phyloP scores from a whole-genome alignment of 805 yeast genomes.

The Cyberlindnera amylophila region DNA sequence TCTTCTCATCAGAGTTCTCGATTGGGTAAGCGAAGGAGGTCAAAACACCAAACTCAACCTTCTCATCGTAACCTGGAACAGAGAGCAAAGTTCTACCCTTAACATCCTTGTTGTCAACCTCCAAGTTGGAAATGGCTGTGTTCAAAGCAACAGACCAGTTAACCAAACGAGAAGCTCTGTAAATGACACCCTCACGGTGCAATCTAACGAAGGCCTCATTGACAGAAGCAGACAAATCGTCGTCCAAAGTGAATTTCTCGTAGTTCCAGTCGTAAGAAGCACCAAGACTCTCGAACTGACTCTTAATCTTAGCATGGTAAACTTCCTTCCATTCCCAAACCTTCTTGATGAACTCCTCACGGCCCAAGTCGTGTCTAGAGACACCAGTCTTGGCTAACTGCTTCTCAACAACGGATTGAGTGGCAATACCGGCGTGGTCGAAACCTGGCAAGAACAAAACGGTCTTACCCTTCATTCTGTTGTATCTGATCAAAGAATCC shows the following conservation, averaged over 20 bases:
- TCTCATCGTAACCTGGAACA: slow-evolving; percentile 88
- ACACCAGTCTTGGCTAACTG: slow-evolving; percentile 76
- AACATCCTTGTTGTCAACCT: slow-evolving; percentile 89
- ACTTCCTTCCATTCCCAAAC: slow-evolving; percentile 99
- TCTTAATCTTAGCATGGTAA: slow-evolving; percentile 80
- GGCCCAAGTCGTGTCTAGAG: slow-evolving; percentile 93
- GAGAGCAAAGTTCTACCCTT: slow-evolving; percentile 75
- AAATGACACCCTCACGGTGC: slow-evolving; percentile 92
- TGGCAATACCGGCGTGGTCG: slow-evolving; percentile 99
- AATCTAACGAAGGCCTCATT: slow-evolving; percentile 85
- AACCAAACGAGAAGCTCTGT: slow-evolving; percentile 88
- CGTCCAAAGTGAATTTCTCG: slow-evolving; percentile 91
- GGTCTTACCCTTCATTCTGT: slow-evolving; percentile 97
- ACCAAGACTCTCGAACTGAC: slow-evolving; percentile 82
- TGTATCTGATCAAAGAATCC: slow-evolving; percentile 86
- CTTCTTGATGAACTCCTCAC: slow-evolving; percentile 80
- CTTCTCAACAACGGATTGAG: slow-evolving; percentile 97
- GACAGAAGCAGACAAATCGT: slow-evolving; percentile 73
- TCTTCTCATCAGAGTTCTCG: slow-evolving; percentile 77
- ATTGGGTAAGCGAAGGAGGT: slow-evolving; percentile 94
- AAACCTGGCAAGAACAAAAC: slow-evolving; percentile 92
- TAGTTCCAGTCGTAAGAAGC: slow-evolving; percentile 96
- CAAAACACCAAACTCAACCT: slow-evolving; percentile 92
- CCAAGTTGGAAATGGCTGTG: slow-evolving; percentile 94
- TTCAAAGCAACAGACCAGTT: slow-evolving; percentile 95